A percentile compares a stretch with the other conserved stretches of the same genome.
Evolutionary conservation across 2,329 filamentous ascomycete genomes (phyloP).

Genomic region (Sporothrix pseudoabietina): DNA sequence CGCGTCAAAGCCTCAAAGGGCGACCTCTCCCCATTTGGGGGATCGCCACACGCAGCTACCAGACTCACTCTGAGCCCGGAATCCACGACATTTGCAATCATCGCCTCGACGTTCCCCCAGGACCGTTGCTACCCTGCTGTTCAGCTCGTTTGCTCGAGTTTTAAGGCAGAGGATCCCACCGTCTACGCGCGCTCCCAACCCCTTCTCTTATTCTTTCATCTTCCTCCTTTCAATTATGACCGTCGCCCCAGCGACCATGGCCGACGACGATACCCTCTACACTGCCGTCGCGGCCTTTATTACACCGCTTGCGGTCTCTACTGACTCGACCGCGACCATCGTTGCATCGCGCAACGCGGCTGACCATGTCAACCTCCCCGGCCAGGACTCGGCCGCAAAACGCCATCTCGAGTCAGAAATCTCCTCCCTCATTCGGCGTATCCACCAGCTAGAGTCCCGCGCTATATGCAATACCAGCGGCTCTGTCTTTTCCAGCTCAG

Average conservation of each 20-base stretch:
- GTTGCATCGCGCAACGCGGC: conserved; percentile 41
- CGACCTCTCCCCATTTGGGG: conserved; percentile 27
- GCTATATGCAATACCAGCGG: conserved; percentile 53
- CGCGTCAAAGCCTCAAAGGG: conserved; percentile 1
- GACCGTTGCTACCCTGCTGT: neutral
- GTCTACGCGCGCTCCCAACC: neutral
- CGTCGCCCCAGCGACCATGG: conserved; percentile 36
- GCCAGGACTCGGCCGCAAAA: conserved; percentile 74
- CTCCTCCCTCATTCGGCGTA: conserved; percentile 71
- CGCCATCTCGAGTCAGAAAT: conserved; percentile 80
- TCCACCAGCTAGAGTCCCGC: conserved; percentile 81
- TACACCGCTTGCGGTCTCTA: conserved; percentile 40
- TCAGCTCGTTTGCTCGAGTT: neutral
- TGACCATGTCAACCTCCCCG: conserved; percentile 70
- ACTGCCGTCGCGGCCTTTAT: conserved; percentile 40
- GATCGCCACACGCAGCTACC: conserved; percentile 26
- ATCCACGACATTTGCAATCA: neutral
- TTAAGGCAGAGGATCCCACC: neutral
- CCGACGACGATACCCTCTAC: conserved; percentile 40
- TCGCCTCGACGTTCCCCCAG: neutral
- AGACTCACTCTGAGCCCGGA: conserved; percentile 22
- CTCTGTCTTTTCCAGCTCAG: conserved; percentile 62
- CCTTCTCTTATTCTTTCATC: neutral
- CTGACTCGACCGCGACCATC: conserved; percentile 32
- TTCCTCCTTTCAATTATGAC: conserved; percentile 29